These are phyloP conservation scores for Daldinia sp. DNA, from an alignment of 2,329 filamentous ascomycete genomes.

Conservation along the genomic window DNA sequence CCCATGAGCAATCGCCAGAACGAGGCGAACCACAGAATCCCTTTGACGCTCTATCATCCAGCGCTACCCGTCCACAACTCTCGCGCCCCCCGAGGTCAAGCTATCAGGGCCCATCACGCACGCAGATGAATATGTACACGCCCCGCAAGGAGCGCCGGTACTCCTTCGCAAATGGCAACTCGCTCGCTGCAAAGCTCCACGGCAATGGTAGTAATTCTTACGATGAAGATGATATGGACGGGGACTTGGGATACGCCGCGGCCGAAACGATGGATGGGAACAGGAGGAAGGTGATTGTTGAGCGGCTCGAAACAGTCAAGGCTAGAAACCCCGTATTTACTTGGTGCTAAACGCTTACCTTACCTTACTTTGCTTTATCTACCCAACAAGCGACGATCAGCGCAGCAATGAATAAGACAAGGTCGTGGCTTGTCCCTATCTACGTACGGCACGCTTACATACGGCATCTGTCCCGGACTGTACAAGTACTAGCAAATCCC, in stretches of 20 bases:
- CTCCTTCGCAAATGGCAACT: constrained; percentile 54
- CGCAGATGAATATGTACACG: constrained; percentile 54
- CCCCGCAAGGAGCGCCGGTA: constrained; percentile 61
- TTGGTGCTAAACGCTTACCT: constrained; percentile 75
- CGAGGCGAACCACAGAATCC: constrained; percentile 44
- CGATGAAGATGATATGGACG: constrained; percentile 71
- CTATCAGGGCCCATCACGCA: constrained; percentile 53
- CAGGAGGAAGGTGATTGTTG: constrained; percentile 93
- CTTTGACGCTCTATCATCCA: constrained; percentile 36
- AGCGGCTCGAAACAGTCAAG: constrained; percentile 94
- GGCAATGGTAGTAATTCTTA: constrained; percentile 42
- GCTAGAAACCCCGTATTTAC: constrained; percentile 95
- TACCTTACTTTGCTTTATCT: too few relatives aligned
- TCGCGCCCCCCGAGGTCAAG: constrained; percentile 43
- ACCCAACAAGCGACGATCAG: background rate
- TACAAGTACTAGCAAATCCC: background rate
- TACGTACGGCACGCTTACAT: background rate
- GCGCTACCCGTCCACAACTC: constrained; percentile 22
- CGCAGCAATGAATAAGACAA: background rate
- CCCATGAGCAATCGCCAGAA: constrained; percentile 53
- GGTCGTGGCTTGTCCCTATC: background rate
- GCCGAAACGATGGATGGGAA: constrained; percentile 94
- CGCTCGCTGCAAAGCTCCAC: constrained; percentile 55
- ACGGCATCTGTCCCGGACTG: background rate
- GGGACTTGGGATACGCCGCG: constrained; percentile 92